Evolutionary conservation across 2,329 filamentous ascomycete genomes (phyloP).

Genomic region (Zarea fungicola): DNA sequence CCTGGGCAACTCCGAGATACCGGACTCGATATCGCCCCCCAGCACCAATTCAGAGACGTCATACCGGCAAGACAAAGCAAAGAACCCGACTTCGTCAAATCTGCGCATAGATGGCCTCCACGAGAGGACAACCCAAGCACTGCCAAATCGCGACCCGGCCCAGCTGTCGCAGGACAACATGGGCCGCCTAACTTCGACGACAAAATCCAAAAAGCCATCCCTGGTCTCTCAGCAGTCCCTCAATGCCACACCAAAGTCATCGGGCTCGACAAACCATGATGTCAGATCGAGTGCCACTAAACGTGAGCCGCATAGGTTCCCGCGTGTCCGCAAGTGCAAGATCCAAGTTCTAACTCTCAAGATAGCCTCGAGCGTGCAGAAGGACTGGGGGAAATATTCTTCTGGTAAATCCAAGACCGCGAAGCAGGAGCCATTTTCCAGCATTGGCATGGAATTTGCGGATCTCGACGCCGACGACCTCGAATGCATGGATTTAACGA

Average conservation of each 20-base stretch:
- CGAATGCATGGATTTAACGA: slow-evolving; percentile 37
- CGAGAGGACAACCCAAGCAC: neutral
- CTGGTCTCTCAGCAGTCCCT: slow-evolving; percentile 39
- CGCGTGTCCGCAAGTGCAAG: no score
- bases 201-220: slow-evolving; percentile 40
- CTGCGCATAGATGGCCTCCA: neutral
- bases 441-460: slow-evolving; percentile 28
- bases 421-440: slow-evolving; percentile 14
- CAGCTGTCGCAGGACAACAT: slow-evolving; percentile 29
- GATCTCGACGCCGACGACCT: slow-evolving; percentile 31
- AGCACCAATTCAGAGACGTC: neutral
- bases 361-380: slow-evolving; percentile 3
- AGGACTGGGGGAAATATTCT: slow-evolving; percentile 20
- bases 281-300: neutral
- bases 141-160: neutral
- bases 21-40: slow-evolving; percentile 1
- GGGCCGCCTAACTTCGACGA: slow-evolving; percentile 39
- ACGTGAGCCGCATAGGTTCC: neutral
- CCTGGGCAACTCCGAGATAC: slow-evolving; percentile 7
- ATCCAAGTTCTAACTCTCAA: no score
- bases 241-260: slow-evolving; percentile 33
- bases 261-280: slow-evolving; percentile 1
- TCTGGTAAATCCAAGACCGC: slow-evolving; percentile 23
- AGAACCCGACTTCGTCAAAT: neutral
- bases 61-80: neutral